Percentiles rank a stretch among this genome's conserved stretches.
Evolutionary conservation across 2,329 filamentous ascomycete species (phyloP).

Genomic region (Scytalidium sp.): DNA sequence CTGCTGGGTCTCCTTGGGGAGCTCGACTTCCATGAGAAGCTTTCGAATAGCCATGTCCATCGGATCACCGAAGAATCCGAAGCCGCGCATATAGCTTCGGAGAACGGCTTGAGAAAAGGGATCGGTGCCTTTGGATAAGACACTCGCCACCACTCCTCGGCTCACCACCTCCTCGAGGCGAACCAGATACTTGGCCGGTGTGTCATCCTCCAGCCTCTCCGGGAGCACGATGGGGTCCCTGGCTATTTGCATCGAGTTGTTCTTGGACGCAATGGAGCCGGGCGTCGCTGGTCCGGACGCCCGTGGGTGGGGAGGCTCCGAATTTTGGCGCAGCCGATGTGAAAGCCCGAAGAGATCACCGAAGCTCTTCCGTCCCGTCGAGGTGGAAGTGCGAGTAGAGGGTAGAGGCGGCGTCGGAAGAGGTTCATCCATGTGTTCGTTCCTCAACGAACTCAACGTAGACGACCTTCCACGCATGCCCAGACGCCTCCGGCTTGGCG

Average conservation of each 20-base stretch:
- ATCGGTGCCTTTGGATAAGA: constrained; percentile 83
- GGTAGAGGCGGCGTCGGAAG: constrained; percentile 60
- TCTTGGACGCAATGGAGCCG: constrained; percentile 68
- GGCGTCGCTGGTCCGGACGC: constrained; percentile 71
- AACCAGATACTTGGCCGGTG: constrained; percentile 82
- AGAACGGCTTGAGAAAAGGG: constrained; percentile 79
- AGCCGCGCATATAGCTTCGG: constrained; percentile 92
- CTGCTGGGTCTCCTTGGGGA: constrained; percentile 96
- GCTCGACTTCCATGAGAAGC: constrained; percentile 90
- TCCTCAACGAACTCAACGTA: constrained; percentile 79
- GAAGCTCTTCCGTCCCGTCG: constrained; percentile 89
- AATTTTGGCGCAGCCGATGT: constrained; percentile 75
- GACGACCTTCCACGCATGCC: constrained; percentile 76
- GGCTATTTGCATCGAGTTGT: constrained; percentile 76
- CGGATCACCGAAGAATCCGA: constrained; percentile 92
- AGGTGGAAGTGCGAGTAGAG: constrained; percentile 68
- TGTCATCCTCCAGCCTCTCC: constrained; percentile 81
- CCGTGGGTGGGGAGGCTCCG: constrained; percentile 64
- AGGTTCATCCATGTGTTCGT: constrained; percentile 68
- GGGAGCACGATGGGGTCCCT: constrained; percentile 70
- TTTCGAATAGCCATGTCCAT: constrained; percentile 98
- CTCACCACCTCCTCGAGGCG: constrained; percentile 78
- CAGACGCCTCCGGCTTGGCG: constrained; percentile 56
- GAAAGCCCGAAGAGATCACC: constrained; percentile 80
- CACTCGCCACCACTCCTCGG: constrained; percentile 78